Evolutionary conservation across 108 stramenopile species (phyloP).

Genomic region (Aurantiochytrium sp.): DNA sequence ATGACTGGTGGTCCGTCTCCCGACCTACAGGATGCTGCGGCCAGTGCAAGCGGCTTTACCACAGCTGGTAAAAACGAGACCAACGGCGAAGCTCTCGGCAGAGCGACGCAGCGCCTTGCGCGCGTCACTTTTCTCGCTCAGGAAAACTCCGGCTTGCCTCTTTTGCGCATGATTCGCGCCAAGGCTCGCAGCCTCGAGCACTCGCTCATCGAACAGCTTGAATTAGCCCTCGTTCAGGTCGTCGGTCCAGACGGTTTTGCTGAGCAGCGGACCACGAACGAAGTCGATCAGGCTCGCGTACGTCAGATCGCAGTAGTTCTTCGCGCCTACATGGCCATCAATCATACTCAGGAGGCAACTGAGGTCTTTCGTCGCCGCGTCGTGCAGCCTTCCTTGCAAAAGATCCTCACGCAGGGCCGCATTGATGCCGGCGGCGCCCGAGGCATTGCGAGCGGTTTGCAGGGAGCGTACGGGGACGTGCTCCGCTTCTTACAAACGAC

Average conservation of each 20-base stretch:
- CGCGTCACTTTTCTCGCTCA: neutral
- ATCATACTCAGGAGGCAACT: neutral
- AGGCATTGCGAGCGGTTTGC: neutral
- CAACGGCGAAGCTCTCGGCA: neutral
- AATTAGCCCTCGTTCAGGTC: neutral
- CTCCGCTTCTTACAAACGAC: neutral
- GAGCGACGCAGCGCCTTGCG: neutral
- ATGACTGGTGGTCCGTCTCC: neutral
- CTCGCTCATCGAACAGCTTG: slow-evolving; percentile 6
- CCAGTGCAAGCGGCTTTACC: no score
- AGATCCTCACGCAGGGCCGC: neutral
- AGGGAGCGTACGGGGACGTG: neutral
- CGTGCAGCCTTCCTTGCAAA: neutral
- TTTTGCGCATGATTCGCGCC: neutral
- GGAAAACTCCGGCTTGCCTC: neutral
- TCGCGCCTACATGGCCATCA: neutral
- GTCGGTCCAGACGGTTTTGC: neutral
- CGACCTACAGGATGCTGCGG: neutral
- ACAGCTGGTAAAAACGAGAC: neutral
- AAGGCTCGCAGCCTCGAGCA: slow-evolving; percentile 15
- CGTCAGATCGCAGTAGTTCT: neutral
- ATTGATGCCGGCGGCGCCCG: neutral
- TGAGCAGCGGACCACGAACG: no score
- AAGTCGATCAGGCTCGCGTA: neutral
- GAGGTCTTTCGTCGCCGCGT: neutral